Base-by-base conservation (phyloP, 2,329 filamentous ascomycete species). In the Leptographium procerum region DNA sequence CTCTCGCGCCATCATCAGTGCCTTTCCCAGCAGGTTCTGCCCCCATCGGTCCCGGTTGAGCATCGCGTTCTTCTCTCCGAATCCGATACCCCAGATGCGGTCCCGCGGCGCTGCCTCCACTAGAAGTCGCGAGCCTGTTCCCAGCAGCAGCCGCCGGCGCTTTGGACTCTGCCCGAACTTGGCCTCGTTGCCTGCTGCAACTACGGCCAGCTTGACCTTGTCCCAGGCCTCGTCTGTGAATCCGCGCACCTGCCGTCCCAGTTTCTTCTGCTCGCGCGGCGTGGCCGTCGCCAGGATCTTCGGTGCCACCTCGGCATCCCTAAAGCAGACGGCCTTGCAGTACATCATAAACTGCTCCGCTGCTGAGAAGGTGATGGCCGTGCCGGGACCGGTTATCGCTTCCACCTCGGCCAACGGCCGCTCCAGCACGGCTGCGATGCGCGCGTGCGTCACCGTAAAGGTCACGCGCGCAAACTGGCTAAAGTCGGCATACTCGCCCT, bases 51-150 rank as follows among this genome's bases (percentile, higher is more conserved):
- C 66, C 53, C 77, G 74, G 55, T 75, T 74, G 1, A 29, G 61
- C 58, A 71, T 73, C 3, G 83, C 84, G 64, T 77, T 70, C 22
- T 69, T 71, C 9, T 75, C 78, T 2, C 65, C 70, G 64, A 81
- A 86, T 7, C 86, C 85, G 52, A 88, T 72, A 1, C 85, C 85
- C 86, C 85, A 88, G 57, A 87, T 78, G 6, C 74, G 66, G 70
- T 88, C 85, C 59, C 68, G 73, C 13, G 83, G 80, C 59, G 77
- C 77, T 34, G 82, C 82, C 70, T 86, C 84, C 2, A 87, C 81
- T 26, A 88, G 65, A 68, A 85, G 78, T 52, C 78, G 71, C 6
- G 82, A 76, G 0, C 79, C 82, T 1, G 86, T 88, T 9, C 66
- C 73, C 50, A 87, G 67, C 61, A 89, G 65, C 69, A 72, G 67